Evolutionary conservation across 2,329 filamentous ascomycete genomes (phyloP).

Genomic region (Penicillium sp.): DNA sequence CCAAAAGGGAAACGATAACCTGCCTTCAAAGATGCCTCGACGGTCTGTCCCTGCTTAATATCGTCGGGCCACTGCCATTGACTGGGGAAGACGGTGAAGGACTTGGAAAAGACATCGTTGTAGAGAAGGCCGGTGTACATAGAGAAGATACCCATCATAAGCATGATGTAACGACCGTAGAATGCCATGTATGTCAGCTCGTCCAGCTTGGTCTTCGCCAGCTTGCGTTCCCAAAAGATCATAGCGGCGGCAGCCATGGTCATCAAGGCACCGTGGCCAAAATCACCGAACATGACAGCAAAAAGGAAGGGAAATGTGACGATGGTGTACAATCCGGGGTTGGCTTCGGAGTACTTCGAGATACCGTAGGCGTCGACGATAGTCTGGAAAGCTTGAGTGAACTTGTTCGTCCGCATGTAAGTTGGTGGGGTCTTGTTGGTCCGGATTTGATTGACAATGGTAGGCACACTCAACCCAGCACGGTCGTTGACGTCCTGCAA

Average conservation of each 20-base stretch:
- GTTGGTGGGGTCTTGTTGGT: slow-evolving; percentile 97
- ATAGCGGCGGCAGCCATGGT: slow-evolving; percentile 71
- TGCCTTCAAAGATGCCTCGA: slow-evolving; percentile 60
- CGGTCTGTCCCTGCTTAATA: slow-evolving; percentile 56
- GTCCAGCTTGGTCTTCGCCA: slow-evolving; percentile 78
- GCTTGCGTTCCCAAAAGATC: slow-evolving; percentile 90
- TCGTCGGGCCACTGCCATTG: slow-evolving; percentile 76
- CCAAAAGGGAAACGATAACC: slow-evolving; percentile 90
- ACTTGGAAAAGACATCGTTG: slow-evolving; percentile 93
- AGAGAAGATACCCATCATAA: slow-evolving; percentile 96
- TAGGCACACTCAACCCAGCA: slow-evolving; percentile 90
- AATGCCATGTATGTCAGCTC: slow-evolving; percentile 98
- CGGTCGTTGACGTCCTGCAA: slow-evolving; percentile 94
- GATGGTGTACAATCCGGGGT: slow-evolving; percentile 87
- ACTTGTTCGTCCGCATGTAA: slow-evolving; percentile 96
- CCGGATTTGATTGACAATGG: slow-evolving; percentile 94
- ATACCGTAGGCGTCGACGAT: slow-evolving; percentile 98
- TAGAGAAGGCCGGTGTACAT: slow-evolving; percentile 96
- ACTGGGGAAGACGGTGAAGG: slow-evolving; percentile 77
- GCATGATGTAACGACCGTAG: slow-evolving; percentile 95
- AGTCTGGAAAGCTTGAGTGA: slow-evolving; percentile 95
- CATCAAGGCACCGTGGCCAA: slow-evolving; percentile 89
- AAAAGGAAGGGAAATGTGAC: slow-evolving; percentile 99
- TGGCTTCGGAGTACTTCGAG: slow-evolving; percentile 93
- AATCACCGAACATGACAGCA: slow-evolving; percentile 98